Evolutionary conservation across 129 eudicot genomes (phyloP).

Genomic region (Glebionis coronaria): DNA sequence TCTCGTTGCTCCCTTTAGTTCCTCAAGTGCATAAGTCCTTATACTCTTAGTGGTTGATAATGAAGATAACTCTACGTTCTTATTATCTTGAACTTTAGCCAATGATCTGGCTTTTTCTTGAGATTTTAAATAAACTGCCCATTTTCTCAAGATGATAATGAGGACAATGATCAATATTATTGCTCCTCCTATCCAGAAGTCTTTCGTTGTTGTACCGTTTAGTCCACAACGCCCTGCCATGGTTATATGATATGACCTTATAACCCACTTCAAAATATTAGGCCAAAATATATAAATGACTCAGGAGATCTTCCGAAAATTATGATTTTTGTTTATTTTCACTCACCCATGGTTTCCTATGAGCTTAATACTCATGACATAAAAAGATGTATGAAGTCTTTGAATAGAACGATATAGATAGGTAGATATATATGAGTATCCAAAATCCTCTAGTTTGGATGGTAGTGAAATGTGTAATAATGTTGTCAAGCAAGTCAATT

Average conservation of each 20-base stretch:
- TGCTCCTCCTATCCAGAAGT: constrained; percentile 46
- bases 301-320: background rate
- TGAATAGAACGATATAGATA: constrained; percentile 19
- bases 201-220: constrained; percentile 33
- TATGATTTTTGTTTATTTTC: background rate
- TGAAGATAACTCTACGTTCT: constrained; percentile 13
- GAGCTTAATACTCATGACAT: constrained; percentile 25
- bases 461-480: constrained; percentile 5
- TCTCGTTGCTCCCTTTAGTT: constrained; percentile 56
- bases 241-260: constrained; percentile 11
- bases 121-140: constrained; percentile 38
- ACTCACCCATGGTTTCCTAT: constrained; percentile 16
- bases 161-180: constrained; percentile 45
- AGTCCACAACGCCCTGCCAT: constrained; percentile 44
- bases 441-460: constrained; percentile 49
- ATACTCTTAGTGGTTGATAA: constrained; percentile 30
- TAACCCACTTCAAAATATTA: constrained; percentile 6
- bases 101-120: constrained; percentile 29
- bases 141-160: constrained; percentile 44
- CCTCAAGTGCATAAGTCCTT: constrained; percentile 68
- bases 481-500: constrained; percentile 24
- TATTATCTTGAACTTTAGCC: constrained; percentile 19
- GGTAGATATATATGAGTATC: constrained; percentile 15
- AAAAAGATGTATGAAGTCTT: constrained; percentile 10
- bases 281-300: background rate